Base-by-base conservation (phyloP, 1,284 basidiomycete genomes). In the Boletellus deceptivus region DNA sequence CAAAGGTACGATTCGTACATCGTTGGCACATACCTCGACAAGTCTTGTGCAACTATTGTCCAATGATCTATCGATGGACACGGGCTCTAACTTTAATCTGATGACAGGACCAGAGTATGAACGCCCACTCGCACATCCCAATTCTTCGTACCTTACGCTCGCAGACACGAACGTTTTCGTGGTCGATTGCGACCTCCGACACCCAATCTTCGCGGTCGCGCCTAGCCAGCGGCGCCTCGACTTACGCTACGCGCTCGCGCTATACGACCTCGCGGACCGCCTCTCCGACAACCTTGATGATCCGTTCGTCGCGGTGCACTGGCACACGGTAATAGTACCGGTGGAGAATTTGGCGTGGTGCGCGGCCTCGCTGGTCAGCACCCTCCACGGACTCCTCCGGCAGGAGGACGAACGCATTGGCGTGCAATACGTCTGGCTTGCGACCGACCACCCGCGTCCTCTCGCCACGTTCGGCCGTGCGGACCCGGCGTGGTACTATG, bases 311-410 rank as follows among this genome's bases (percentile, higher is more conserved):
- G 73, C 70, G 1, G 70, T 81, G 10, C 74, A 80, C 55, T 80
- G 78, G 78, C 64, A 75, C 29, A 77, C 77, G 72, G 77, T 79
- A 55, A 74, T 65, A 25, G 68, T 79, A 33, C 58, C 71, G 0
- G 57, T 69, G 1, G 63, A 67, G 18, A 55, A 69, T 14, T 63
- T 80, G 2, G 61, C 67, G 0, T 68, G 69, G 42, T 81, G 79
- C 52, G 77, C 76, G 0, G 66, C 72, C 48, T 68, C 71, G 1
- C 66, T 81, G 31, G 67, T 80, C 41, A 72, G 74, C 47, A 65
- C 68, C 5, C 69, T 80, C 14, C 58, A 58, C 3, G 59, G 54
- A 0, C 57, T 76, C 24, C 68, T 75, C 27, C 63, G 13, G 10
- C 29, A 31, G 13, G 11, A 31, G 29, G 13, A 31, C 3, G 13